phyloP scores from a whole-genome alignment of 768 basidiomycete genomes.

The Leucosporidium creatinivorum region DNA sequence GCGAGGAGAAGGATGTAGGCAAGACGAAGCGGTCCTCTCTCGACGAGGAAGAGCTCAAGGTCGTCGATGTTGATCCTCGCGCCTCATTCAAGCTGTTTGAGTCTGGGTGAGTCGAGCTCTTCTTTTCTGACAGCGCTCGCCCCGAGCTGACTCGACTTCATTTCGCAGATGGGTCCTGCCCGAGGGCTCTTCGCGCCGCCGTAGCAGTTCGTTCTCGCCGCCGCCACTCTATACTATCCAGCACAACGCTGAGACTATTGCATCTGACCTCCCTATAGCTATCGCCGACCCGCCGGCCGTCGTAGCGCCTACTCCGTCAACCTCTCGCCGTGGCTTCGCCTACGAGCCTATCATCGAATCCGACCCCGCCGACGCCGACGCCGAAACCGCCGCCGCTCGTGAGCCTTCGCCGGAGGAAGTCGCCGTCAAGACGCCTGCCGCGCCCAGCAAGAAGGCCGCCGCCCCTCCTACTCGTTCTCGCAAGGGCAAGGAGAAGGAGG shows the following conservation, averaged over 20 bases:
- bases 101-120: conserved; percentile 3
- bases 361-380: not conserved
- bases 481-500: not conserved
- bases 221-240: not conserved
- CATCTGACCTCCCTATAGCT: not conserved
- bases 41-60: not conserved
- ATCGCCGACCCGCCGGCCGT: no score
- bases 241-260: not conserved
- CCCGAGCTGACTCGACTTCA: no score
- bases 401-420: not conserved
- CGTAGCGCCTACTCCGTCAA: not conserved
- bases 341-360: not conserved
- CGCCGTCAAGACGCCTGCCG: not conserved
- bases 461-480: not conserved
- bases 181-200: conserved; percentile 9
- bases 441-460: not conserved
- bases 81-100: conserved; percentile 14
- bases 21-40: not conserved
- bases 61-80: not conserved
- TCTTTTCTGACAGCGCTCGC: not conserved
- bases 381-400: not conserved
- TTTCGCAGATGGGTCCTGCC: conserved; percentile 14
- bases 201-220: not conserved
- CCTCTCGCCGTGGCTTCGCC: not conserved
- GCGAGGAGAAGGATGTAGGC: not conserved